phyloP scores from a whole-genome alignment of 768 basidiomycete species.

The Rubroboletus pulcherrimus region DNA sequence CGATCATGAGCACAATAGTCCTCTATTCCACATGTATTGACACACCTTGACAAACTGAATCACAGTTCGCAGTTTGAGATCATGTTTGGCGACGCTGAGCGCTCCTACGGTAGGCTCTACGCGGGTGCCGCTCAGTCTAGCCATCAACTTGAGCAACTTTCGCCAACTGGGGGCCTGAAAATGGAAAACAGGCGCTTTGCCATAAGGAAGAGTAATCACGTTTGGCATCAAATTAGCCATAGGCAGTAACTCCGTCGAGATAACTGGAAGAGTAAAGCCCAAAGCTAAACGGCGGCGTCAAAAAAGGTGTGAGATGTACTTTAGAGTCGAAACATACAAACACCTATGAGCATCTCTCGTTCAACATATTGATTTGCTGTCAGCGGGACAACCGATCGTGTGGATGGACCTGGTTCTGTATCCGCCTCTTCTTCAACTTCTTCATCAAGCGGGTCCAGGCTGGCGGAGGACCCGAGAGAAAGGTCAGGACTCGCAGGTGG shows the following conservation, averaged over 20 bases:
- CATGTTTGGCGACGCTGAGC: slow-evolving; percentile 50
- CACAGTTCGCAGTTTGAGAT: slow-evolving; percentile 64
- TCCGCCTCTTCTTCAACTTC: slow-evolving; percentile 15
- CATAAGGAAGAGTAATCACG: slow-evolving; percentile 70
- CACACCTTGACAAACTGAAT: slow-evolving; percentile 76
- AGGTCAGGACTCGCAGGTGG: slow-evolving; percentile 23
- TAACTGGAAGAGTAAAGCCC: slow-evolving; percentile 58
- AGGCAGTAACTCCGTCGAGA: slow-evolving; percentile 43
- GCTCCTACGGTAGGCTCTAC: slow-evolving; percentile 72
- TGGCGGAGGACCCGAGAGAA: slow-evolving; percentile 16
- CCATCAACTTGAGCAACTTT: slow-evolving; percentile 70
- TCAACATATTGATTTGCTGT: slow-evolving; percentile 50
- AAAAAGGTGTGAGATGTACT: neutral
- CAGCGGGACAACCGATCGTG: slow-evolving; percentile 11
- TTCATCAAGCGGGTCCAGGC: slow-evolving; percentile 17
- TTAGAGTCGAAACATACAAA: slow-evolving; percentile 51
- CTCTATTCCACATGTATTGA: neutral
- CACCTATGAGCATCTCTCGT: slow-evolving; percentile 50
- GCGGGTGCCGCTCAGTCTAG: slow-evolving; percentile 62
- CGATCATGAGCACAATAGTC: neutral
- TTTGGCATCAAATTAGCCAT: slow-evolving; percentile 62
- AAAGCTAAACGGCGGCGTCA: slow-evolving; percentile 46
- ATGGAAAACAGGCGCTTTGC: slow-evolving; percentile 63
- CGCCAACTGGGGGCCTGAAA: slow-evolving; percentile 74
- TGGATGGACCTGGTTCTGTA: slow-evolving; percentile 11